Evolutionary conservation across 2,329 filamentous ascomycete species (phyloP).

Genomic region (Pseudohalonectria lignicola): DNA sequence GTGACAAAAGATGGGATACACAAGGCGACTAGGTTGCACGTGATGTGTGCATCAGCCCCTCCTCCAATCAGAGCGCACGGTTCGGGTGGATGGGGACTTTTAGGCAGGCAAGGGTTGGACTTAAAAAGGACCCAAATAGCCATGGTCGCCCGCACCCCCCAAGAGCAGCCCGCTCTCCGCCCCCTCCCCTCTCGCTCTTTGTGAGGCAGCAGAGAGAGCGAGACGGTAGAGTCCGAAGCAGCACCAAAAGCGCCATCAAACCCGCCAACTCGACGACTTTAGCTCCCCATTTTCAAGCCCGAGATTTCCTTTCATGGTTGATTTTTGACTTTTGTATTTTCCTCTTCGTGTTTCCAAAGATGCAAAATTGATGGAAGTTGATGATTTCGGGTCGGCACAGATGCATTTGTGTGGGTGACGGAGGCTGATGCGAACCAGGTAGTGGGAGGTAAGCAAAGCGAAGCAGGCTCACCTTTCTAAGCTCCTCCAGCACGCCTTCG

Average conservation of each 20-base stretch:
- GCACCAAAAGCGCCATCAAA: too few species aligned
- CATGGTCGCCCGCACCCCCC: slow-evolving; percentile 6
- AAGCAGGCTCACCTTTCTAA: slow-evolving; percentile 78
- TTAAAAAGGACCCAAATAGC: slow-evolving; percentile 36
- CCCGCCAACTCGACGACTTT: too few species aligned
- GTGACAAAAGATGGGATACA: not conserved
- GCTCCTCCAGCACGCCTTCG: slow-evolving; percentile 72
- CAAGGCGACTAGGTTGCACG: not conserved
- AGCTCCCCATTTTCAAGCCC: too few species aligned
- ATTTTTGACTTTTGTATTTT: too few species aligned
- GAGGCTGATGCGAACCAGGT: too few species aligned
- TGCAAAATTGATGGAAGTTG: too few species aligned
- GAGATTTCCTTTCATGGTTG: too few species aligned
- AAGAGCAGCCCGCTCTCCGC: slow-evolving; percentile 8
- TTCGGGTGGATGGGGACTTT: slow-evolving; percentile 5
- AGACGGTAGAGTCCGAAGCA: too few species aligned
- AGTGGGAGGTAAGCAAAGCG: too few species aligned
- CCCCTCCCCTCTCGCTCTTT: slow-evolving; percentile 1
- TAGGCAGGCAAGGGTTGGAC: slow-evolving; percentile 18
- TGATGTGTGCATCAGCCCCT: not conserved
- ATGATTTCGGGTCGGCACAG: too few species aligned
- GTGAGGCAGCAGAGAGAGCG: slow-evolving; percentile 5
- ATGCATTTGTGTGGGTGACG: too few species aligned
- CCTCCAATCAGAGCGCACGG: slow-evolving; percentile 6
- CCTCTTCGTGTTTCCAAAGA: too few species aligned